phyloP scores from a whole-genome alignment of 2,329 filamentous ascomycete genomes.

The Diplodia intermedia region DNA sequence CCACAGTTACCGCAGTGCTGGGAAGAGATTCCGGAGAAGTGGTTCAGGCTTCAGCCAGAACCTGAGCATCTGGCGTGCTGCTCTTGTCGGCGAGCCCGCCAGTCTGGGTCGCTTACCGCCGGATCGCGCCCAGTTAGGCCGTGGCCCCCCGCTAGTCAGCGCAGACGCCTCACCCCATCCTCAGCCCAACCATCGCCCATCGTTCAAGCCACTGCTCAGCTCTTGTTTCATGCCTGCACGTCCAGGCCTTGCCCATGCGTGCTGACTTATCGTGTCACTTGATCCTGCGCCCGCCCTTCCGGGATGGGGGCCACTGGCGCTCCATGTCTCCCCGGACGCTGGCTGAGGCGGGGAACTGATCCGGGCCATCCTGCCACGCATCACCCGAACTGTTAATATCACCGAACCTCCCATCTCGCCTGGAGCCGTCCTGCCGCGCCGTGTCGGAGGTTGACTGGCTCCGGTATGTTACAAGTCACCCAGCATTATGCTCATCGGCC shows the following conservation, averaged over 20 bases:
- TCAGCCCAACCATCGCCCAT: background rate
- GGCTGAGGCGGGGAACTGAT: conserved; percentile 1
- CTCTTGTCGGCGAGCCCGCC: conserved; percentile 16
- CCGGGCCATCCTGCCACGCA: conserved; percentile 15
- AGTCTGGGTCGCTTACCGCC: conserved; percentile 12
- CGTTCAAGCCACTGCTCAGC: background rate
- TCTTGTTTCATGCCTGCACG: conserved; percentile 5
- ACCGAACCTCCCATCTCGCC: conserved; percentile 10
- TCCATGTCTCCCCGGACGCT: background rate
- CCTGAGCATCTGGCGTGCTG: conserved; percentile 11
- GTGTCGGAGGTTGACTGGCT: conserved; percentile 5
- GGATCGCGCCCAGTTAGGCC: conserved; percentile 7
- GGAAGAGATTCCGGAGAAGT: conserved; percentile 30
- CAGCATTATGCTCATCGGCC: background rate
- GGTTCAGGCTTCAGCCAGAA: conserved; percentile 24
- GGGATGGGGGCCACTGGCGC: background rate
- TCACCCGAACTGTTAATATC: conserved; percentile 19
- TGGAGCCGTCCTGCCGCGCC: background rate
- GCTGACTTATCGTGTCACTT: background rate
- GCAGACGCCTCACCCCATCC: background rate
- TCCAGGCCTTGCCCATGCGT: background rate
- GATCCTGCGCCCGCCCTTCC: background rate
- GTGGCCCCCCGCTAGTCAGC: background rate
- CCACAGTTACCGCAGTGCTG: conserved; percentile 25
- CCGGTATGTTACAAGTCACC: background rate